Percentiles rank a stretch among this genome's conserved stretches.
phyloP scores from a whole-genome alignment of 2,329 filamentous ascomycete genomes.

The Aspergillus sp. region DNA sequence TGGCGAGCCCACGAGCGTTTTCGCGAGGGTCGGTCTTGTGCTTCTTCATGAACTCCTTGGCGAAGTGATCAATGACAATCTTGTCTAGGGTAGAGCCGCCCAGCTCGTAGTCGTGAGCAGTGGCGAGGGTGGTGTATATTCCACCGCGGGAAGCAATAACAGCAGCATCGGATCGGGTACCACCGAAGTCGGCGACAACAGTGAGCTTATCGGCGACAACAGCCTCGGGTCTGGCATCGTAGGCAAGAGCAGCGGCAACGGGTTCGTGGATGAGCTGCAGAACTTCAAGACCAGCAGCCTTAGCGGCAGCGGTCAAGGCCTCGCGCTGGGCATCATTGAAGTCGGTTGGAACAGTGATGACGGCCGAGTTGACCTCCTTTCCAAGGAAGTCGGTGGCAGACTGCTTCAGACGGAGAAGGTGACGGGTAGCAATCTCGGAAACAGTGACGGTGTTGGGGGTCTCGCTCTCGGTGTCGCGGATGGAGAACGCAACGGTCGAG shows the following conservation, averaged over 20 bases:
- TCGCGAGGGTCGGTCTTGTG: slow-evolving; percentile 83
- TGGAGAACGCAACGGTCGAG: slow-evolving; percentile 73
- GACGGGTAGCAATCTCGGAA: slow-evolving; percentile 79
- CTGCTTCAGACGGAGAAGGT: slow-evolving; percentile 75
- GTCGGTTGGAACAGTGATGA: slow-evolving; percentile 92
- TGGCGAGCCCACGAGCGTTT: slow-evolving; percentile 79
- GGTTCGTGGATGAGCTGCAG: slow-evolving; percentile 93
- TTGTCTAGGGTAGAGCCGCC: slow-evolving; percentile 83
- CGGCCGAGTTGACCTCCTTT: slow-evolving; percentile 90
- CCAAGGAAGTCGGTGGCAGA: slow-evolving; percentile 91
- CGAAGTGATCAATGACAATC: slow-evolving; percentile 91
- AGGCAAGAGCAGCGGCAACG: slow-evolving; percentile 82
- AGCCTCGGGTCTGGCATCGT: slow-evolving; percentile 80
- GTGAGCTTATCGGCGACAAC: slow-evolving; percentile 80
- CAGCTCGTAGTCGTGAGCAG: slow-evolving; percentile 92
- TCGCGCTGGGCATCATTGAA: slow-evolving; percentile 84
- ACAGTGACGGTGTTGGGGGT: slow-evolving; percentile 70
- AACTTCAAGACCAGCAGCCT: slow-evolving; percentile 79
- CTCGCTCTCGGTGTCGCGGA: slow-evolving; percentile 71
- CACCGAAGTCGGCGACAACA: slow-evolving; percentile 89
- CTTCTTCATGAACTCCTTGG: slow-evolving; percentile 99
- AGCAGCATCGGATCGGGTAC: slow-evolving; percentile 86
- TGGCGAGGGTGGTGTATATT: slow-evolving; percentile 94
- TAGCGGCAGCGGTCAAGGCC: slow-evolving; percentile 74
- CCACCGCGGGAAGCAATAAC: slow-evolving; percentile 89